Evolutionary conservation across 129 eudicot species (phyloP), one percentile per base, ranked within the genome.

Genomic region (Helianthus tuberosus): DNA sequence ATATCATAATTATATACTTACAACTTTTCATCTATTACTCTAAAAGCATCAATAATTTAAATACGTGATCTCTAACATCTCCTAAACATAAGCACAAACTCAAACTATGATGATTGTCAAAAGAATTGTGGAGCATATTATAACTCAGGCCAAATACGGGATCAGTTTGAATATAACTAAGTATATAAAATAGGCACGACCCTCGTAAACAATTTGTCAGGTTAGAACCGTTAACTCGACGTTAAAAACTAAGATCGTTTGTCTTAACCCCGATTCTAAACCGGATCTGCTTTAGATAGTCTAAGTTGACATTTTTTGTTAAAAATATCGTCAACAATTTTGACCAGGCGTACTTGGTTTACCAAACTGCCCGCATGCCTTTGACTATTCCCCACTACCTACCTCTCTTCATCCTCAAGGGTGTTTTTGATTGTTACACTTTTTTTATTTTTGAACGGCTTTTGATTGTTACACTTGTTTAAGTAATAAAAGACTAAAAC

Each of bases 301-400:
- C 15, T 57, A 57, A 57, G 63, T 20, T 57, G 64, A 59, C 23
- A 14, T 5, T 29, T 12, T 59, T 11, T 25, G 23, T 2, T 9
- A 17, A 25, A 27, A 57, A 25, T 11, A 3, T 4, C 5, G 65
- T 59, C 65, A 11, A 59, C 66, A 61, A 61, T 6, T 32, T 61
- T 61, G 66, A 61, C 66, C 66, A 35, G 66, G 23, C 46, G 66
- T 61, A 32, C 32, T 13, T 29, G 12, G 66, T 61, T 61, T 32
- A 61, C 66, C 66, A 61, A 61, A 61, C 46, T 12, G 44, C 11
- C 66, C 66, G 66, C 66, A 61, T 61, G 66, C 66, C 66, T 61
- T 61, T 61, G 46, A 61, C 66, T 29, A 61, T 32, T 61, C 3
- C 16, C 20, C 23, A 5, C 4, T 14, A 51, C 38, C n/a, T 20